Base-by-base conservation (phyloP, 257 asterid genomes). In the Solanum neorickii region DNA sequence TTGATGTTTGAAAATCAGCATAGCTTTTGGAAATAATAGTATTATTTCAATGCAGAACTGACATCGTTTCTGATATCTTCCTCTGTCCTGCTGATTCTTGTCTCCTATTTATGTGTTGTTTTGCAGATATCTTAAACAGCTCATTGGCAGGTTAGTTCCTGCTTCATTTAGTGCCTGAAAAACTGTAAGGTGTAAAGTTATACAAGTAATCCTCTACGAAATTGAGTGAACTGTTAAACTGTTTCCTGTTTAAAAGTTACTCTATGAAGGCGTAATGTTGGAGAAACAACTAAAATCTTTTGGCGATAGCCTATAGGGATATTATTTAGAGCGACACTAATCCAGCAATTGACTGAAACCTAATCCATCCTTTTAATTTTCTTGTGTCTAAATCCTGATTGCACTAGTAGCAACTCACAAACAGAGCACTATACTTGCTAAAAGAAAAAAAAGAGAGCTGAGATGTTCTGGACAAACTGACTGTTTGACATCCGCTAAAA, bases 81-180 rank as follows among this genome's bases (percentile, higher is more conserved):
- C 49, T 41, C 2, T 86, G 75, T 41, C 47, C 47, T 29, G 75
- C 20, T 23, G 72, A 20, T 41, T n/a, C 85, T 49, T 65, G 44
- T 86, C 82, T 65, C 80, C 20, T 41, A n/a, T 66, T 80, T 10
- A 27, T 82, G 75, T 70, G 84, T 68, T 49, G 20, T 86, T 35
- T 90, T 83, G 87, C 89, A 90, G 92, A 86, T 66, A 33, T 59
- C 72, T 59, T 88, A 76, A 88, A 90, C 88, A 70, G 82, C 60
- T 90, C 92, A 86, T 83, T 82, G 66, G 74, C 90, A 90, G 90
- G 91, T 89, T 37, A 47, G 88, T 89, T 4, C 68, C 29, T 80
- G 68, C 68, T 80, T 80, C 68, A 16, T 80, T 27, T 47, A 80
- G 44, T 47, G 41, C 68, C 85, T 29, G 44, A 80, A 47, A 47